Evolutionary conservation across 352 stramenopile species (phyloP).

Genomic region (Pythium angustatum): DNA sequence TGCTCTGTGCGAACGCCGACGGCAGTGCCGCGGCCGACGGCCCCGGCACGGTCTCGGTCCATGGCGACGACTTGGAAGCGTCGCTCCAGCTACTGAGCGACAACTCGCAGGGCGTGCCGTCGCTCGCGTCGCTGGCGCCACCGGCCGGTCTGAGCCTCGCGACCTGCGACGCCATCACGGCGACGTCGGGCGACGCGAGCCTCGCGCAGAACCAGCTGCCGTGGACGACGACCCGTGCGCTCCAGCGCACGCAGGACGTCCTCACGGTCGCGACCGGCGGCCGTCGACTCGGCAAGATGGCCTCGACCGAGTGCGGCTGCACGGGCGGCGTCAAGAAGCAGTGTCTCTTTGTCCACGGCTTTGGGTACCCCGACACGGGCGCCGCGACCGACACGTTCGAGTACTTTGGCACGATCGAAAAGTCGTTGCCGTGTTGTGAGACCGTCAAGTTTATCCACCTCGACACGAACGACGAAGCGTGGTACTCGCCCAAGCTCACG

Average conservation of each 20-base stretch:
- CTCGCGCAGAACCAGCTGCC: too few relatives aligned
- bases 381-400: constrained; percentile 19
- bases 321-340: constrained; percentile 27
- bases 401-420: constrained; percentile 37
- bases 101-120: constrained; percentile 20
- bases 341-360: constrained; percentile 39
- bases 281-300: constrained; percentile 12
- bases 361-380: constrained; percentile 14
- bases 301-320: constrained; percentile 9
- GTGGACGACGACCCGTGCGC: not conserved
- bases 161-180: not conserved
- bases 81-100: constrained; percentile 24
- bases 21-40: not conserved
- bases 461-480: constrained; percentile 33
- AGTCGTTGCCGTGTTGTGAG: constrained; percentile 35
- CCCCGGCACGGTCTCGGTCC: not conserved
- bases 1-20: constrained; percentile 22
- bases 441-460: constrained; percentile 40
- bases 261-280: constrained; percentile 11
- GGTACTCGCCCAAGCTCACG: constrained; percentile 32
- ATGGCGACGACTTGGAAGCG: constrained; percentile 24
- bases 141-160: constrained; percentile 4
- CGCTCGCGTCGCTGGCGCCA: constrained; percentile 12
- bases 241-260: constrained; percentile 19
- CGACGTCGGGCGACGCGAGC: constrained; percentile 6